phyloP scores from a whole-genome alignment of 2,329 filamentous ascomycete species.

The Aspergillus tanneri region DNA sequence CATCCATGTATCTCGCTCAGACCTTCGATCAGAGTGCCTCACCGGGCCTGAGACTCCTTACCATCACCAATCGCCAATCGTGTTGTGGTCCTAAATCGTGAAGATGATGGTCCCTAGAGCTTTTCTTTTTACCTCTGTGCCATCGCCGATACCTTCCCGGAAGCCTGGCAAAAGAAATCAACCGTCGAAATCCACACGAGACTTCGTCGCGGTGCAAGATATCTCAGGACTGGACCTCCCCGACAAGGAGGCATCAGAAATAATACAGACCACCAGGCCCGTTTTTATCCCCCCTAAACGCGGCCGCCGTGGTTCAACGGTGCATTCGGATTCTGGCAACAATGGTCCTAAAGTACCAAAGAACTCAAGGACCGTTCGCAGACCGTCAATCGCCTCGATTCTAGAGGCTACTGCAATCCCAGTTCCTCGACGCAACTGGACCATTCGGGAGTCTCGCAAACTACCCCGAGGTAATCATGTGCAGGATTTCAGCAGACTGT shows the following conservation, averaged over 20 bases:
- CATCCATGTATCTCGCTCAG: slow-evolving; percentile 43
- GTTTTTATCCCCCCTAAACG: slow-evolving; percentile 40
- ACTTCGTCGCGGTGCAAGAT: slow-evolving; percentile 11
- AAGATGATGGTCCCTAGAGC: slow-evolving; percentile 46
- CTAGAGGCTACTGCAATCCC: slow-evolving; percentile 61
- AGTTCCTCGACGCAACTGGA: slow-evolving; percentile 45
- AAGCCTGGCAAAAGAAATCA: slow-evolving; percentile 18
- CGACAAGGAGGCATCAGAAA: slow-evolving; percentile 10
- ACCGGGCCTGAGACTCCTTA: slow-evolving; percentile 29
- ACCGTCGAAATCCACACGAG: slow-evolving; percentile 8
- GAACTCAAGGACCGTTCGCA: slow-evolving; percentile 21
- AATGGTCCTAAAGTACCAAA: slow-evolving; percentile 22
- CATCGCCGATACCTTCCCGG: slow-evolving; percentile 23
- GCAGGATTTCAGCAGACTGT: slow-evolving; percentile 55
- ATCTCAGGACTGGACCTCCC: slow-evolving; percentile 19
- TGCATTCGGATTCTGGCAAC: slow-evolving; percentile 16
- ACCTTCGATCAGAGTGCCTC: slow-evolving; percentile 43
- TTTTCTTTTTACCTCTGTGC: slow-evolving; percentile 38
- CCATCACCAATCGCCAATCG: slow-evolving; percentile 4
- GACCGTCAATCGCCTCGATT: slow-evolving; percentile 48
- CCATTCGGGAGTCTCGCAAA: slow-evolving; percentile 40
- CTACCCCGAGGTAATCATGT: slow-evolving; percentile 44
- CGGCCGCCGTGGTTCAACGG: slow-evolving; percentile 22
- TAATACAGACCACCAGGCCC: slow-evolving; percentile 31
- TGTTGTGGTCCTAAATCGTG: slow-evolving; percentile 17